Evolutionary conservation across 2,329 filamentous ascomycete species (phyloP), one percentile per base, ranked within the genome.

Genomic region (Aspergillus sp.): DNA sequence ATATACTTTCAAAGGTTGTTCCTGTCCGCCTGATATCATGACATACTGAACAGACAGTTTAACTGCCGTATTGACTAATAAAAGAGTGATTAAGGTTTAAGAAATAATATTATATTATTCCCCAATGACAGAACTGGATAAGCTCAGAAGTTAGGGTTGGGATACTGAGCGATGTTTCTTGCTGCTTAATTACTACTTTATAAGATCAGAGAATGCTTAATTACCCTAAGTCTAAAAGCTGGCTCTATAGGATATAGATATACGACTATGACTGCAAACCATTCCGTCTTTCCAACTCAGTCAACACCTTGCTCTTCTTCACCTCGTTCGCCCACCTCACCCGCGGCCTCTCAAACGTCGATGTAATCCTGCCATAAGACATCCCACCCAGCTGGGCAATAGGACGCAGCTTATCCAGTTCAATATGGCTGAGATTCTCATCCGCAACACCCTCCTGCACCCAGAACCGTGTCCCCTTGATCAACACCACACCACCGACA

Each of bases 391-490:
- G 68, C 39, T 93, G 84, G 62, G 85, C 86, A 15, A 96, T 82
- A 0, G 93, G 91, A 60, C 85, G 85, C 54, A 97, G 76, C 7
- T 96, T 81, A 77, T 87, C 82, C 12, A 90, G 85, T 73, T 95
- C 89, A 56, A 98, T 80, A 45, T 90, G 66, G 63, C 86, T 91
- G 68, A 80, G 83, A 5, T 91, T 87, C 70, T 90, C 86, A 66
- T 96, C 90, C 60, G 96, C 79, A 3, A 91, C 92, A 75, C 97
- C 93, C 70, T 96, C 91, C 52, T 93, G 79, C 1, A 87, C 91
- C 91, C 93, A 97, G 70, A 97, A 96, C 30, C 88, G 82, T 30
- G 89, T 86, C 0, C 91, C 93, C 77, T 97, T 91, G 13, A 97
- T 80, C 33, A 96, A 83, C 1, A 84, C 89, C 61, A 96, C 69